Conservation (phyloP, 2,329 filamentous ascomycete species). For the Alternaria solani region DNA sequence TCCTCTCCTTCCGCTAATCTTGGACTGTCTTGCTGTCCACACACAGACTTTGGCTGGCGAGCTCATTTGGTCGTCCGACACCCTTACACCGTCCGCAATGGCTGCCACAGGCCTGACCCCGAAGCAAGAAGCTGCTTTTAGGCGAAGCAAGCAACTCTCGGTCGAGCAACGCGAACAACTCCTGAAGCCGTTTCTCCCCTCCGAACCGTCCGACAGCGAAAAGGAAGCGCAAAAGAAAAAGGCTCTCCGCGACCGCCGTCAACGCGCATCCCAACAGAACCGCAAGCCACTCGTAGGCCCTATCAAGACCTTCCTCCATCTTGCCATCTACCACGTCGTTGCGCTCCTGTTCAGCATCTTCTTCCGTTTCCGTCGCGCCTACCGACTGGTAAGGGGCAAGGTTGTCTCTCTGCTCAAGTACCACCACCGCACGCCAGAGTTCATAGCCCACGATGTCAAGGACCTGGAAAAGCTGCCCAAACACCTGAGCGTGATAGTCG, state of each 20-base stretch:
- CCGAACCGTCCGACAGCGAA: conserved; percentile 45
- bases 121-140: conserved; percentile 46
- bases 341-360: conserved; percentile 89
- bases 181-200: conserved; percentile 62
- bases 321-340: conserved; percentile 72
- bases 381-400: conserved; percentile 79
- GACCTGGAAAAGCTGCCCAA: conserved; percentile 76
- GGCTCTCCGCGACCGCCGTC: conserved; percentile 24
- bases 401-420: conserved; percentile 86
- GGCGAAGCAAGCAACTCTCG: conserved; percentile 50
- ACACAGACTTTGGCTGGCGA: neutral
- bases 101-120: conserved; percentile 43
- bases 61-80: conserved; percentile 13
- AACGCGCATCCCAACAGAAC: conserved; percentile 17
- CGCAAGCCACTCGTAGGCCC: conserved; percentile 60
- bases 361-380: conserved; percentile 80
- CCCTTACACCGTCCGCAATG: conserved; percentile 34
- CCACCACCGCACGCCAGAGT: conserved; percentile 92
- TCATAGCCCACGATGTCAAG: conserved; percentile 87
- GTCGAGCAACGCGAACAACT: conserved; percentile 60
- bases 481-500: conserved; percentile 87
- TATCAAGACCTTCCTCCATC: conserved; percentile 68
- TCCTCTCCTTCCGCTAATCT: conserved; percentile 1
- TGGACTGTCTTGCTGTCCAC: neutral
- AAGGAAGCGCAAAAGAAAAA: conserved; percentile 19